Conservation (phyloP, 2,329 filamentous ascomycete genomes). For the Fusarium sambucinum region DNA sequence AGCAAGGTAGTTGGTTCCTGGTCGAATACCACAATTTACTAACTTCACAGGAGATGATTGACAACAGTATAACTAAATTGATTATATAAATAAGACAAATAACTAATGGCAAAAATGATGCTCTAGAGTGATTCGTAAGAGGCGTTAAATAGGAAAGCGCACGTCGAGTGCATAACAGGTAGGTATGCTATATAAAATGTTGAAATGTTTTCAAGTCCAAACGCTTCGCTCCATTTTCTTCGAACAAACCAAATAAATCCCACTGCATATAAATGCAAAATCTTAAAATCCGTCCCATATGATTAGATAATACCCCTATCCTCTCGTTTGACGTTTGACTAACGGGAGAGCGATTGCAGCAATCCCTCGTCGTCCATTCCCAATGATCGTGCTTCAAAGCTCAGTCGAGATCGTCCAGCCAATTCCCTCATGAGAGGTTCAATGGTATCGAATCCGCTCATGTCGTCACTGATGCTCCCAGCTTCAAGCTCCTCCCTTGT, state of each 20-base stretch:
- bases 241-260: constrained; percentile 1
- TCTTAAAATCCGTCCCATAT: neutral
- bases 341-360: constrained; percentile 35
- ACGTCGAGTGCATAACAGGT: constrained; percentile 37
- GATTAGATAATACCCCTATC: neutral
- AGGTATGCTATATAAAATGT: constrained; percentile 19
- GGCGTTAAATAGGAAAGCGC: constrained; percentile 39
- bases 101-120: constrained; percentile 11
- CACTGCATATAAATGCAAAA: neutral
- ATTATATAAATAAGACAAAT: constrained; percentile 2
- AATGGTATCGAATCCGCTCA: constrained; percentile 55
- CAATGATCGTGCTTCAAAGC: constrained; percentile 45
- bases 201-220: constrained; percentile 21
- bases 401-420: constrained; percentile 50
- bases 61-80: neutral
- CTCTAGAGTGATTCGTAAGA: constrained; percentile 35
- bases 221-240: constrained; percentile 30
- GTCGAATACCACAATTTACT: neutral
- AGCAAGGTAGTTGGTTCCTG: neutral
- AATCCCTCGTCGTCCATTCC: constrained; percentile 41
- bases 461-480: constrained; percentile 47
- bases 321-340: neutral
- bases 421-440: constrained; percentile 62
- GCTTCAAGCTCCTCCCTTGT: constrained; percentile 44
- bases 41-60: neutral